Base-by-base conservation (phyloP, 768 basidiomycete genomes). In the Rhodotorula taiwanensis region DNA sequence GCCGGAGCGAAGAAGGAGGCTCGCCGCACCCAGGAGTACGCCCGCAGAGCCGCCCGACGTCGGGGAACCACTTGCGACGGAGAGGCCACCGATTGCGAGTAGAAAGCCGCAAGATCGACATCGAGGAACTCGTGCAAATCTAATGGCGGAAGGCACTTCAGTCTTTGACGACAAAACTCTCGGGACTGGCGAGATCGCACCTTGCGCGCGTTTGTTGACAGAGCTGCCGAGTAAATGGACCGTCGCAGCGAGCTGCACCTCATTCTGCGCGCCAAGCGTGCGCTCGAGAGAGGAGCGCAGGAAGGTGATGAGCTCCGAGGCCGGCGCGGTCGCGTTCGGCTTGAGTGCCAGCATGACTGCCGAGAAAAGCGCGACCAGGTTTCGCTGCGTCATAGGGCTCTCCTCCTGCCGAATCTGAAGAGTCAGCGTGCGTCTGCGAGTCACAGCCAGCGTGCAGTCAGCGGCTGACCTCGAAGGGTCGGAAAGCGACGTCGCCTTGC, bases 191-290 rank as follows among this genome's bases (percentile, higher is more conserved):
- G 16, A 6, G 13, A 18, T 7, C 80, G 66, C 52, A 90, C 92
- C 84, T 44, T 84, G 80, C 15, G 51, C 78, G 42, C 84, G 82
- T 75, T 91, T 89, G 74, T 97, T 57, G 44, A 65, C 53, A 45
- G 55, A 36, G 36, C 27, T 58, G 48, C 47, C 41, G 39, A 62
- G 61, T 39, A 34, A 13, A 39, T 27, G 11, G 11, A 30, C 2
- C 42, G 20, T 7, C 23, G 28, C 51, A 30, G 15, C 51, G 21
- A 64, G 48, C 50, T 64, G 62, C 9, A 60, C 44, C 52, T 69
- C 67, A 52, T 61, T 62, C n/a, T 43, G 21, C 6, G 41, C 27
- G 16, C 7, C n/a, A 21, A 52, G 28, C 9, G 34, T 53, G 62
- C 45, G 64, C 48, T 14, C 28, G 52, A 69, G 56, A 21, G 49